Evolutionary conservation across 352 stramenopile genomes (phyloP).

Genomic region (Phytophthora sojae): DNA sequence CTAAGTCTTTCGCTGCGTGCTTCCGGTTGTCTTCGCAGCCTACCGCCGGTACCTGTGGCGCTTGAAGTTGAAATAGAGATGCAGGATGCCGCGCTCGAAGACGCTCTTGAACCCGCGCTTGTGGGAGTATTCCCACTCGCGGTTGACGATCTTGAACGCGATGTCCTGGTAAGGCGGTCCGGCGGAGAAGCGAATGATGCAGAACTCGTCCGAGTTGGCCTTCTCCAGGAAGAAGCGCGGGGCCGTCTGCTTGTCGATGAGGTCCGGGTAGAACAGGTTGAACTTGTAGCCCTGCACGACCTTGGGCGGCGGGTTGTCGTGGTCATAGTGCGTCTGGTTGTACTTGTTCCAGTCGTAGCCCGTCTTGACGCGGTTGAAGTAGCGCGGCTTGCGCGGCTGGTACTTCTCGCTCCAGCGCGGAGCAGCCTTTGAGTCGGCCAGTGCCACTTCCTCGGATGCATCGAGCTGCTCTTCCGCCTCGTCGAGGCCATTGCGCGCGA

Average conservation of each 20-base stretch:
- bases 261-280: slow-evolving; percentile 99
- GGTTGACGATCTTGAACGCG: slow-evolving; percentile 99
- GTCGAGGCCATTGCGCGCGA: slow-evolving; percentile 70
- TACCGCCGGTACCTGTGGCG: slow-evolving; percentile 97
- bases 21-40: neutral
- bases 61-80: slow-evolving; percentile 99
- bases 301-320: slow-evolving; percentile 99
- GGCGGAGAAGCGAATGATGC: slow-evolving; percentile 98
- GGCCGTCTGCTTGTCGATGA: slow-evolving; percentile 97
- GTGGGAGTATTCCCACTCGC: slow-evolving; percentile 97
- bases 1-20: neutral
- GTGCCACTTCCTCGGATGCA: slow-evolving; percentile 91
- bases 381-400: slow-evolving; percentile 97
- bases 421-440: slow-evolving; percentile 63
- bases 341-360: slow-evolving; percentile 99
- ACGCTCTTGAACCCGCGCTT: slow-evolving; percentile 98
- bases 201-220: slow-evolving; percentile 94
- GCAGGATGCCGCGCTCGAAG: slow-evolving; percentile 98
- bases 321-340: slow-evolving; percentile 99
- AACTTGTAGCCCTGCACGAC: slow-evolving; percentile 99
- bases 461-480: slow-evolving; percentile 84
- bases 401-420: slow-evolving; percentile 97
- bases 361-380: slow-evolving; percentile 99
- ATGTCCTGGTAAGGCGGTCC: slow-evolving; percentile 99
- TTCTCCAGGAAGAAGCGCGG: slow-evolving; percentile 97